These are phyloP conservation scores for Conringia planisiliqua DNA, from an alignment of 345 rosid genomes.

Conservation along the genomic window DNA sequence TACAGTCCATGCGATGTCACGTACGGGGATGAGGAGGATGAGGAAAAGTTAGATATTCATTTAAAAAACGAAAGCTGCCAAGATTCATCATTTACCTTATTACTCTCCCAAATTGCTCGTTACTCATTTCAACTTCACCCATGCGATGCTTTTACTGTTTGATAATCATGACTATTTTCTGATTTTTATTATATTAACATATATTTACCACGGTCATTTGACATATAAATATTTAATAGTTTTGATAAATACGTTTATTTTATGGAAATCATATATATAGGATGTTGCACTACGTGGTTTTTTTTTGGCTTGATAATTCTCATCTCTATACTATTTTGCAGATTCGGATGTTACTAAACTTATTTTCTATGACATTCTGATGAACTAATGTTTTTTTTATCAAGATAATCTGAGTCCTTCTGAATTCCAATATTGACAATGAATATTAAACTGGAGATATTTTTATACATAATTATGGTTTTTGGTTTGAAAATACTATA, in stretches of 20 bases:
- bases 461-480: not conserved
- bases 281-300: too few relatives aligned
- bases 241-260: too few relatives aligned
- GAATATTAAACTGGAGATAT: not conserved
- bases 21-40: not conserved
- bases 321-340: too few relatives aligned
- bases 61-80: not conserved
- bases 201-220: too few relatives aligned
- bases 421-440: not conserved
- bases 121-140: not conserved
- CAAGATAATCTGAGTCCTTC: not conserved
- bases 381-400: not conserved
- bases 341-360: too few relatives aligned
- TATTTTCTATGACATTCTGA: too few relatives aligned
- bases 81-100: not conserved
- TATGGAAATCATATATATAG: too few relatives aligned
- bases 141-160: not conserved
- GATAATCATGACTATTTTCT: not conserved
- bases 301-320: too few relatives aligned
- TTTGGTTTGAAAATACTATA: not conserved
- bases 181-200: too few relatives aligned
- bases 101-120: not conserved
- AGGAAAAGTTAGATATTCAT: not conserved
- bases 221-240: too few relatives aligned
- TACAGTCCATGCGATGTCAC: not conserved